A percentile compares a stretch with the other conserved stretches of the same genome.
Evolutionary conservation across 805 yeast species (phyloP).

Genomic region (Starmerella apicola): DNA sequence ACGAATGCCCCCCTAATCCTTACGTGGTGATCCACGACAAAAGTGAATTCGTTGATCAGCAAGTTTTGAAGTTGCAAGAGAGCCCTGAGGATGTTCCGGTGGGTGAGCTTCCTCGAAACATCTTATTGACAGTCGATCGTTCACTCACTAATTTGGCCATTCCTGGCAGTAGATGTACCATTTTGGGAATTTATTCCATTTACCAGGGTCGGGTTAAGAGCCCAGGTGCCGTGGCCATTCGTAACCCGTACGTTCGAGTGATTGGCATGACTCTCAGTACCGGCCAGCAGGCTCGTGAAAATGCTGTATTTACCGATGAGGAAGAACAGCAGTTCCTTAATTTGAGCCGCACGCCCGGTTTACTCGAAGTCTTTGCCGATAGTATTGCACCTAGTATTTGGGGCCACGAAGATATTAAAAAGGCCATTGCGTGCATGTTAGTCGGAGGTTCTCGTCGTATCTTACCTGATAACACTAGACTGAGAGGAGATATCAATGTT

Average conservation of each 20-base stretch:
- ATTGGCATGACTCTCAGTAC: slow-evolving; percentile 77
- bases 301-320: slow-evolving; percentile 64
- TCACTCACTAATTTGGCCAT: slow-evolving; percentile 79
- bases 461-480: slow-evolving; percentile 89
- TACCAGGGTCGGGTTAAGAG: slow-evolving; percentile 56
- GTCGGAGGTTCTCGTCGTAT: slow-evolving; percentile 91
- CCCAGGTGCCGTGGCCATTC: slow-evolving; percentile 61
- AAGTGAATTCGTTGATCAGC: slow-evolving; percentile 90
- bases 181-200: slow-evolving; percentile 86
- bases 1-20: slow-evolving; percentile 82
- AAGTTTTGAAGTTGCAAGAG: slow-evolving; percentile 83
- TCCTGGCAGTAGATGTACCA: slow-evolving; percentile 90
- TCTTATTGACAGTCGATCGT: slow-evolving; percentile 75
- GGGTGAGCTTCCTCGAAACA: slow-evolving; percentile 97
- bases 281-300: slow-evolving; percentile 54
- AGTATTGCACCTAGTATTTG: slow-evolving; percentile 95
- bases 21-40: slow-evolving; percentile 87
- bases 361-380: slow-evolving; percentile 71
- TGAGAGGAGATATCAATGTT: slow-evolving; percentile 95
- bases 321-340: slow-evolving; percentile 86
- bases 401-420: slow-evolving; percentile 87
- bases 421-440: slow-evolving; percentile 79
- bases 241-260: slow-evolving; percentile 81
- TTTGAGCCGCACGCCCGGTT: slow-evolving; percentile 67
- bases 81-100: slow-evolving; percentile 98